Conservation (phyloP, 2,329 filamentous ascomycete species). For the Arthroderma sp. region DNA sequence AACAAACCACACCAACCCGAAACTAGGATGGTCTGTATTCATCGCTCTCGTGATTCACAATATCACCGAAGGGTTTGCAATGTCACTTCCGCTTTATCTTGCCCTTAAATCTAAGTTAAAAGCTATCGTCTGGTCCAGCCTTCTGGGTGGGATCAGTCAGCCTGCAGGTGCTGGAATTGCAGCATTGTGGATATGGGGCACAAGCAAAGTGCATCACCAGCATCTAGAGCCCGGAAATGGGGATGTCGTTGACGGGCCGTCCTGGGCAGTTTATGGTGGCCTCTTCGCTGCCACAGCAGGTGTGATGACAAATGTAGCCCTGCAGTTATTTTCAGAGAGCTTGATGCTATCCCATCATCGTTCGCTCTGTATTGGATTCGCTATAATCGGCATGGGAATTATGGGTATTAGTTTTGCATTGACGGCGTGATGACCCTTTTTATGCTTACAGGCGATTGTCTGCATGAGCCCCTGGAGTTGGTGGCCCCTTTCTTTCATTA, state of each 20-base stretch:
- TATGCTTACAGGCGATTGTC: background rate
- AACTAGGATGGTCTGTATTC: conserved; percentile 81
- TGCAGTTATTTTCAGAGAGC: conserved; percentile 80
- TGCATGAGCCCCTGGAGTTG: too few relatives aligned
- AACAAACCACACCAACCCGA: conserved; percentile 88
- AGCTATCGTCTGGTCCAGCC: conserved; percentile 71
- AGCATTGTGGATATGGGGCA: conserved; percentile 70
- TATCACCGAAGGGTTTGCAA: conserved; percentile 90
- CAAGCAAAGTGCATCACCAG: conserved; percentile 32
- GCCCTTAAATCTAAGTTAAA: conserved; percentile 66
- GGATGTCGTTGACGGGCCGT: conserved; percentile 24
- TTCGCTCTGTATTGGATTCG: conserved; percentile 25
- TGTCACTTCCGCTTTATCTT: conserved; percentile 85
- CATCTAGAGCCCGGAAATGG: conserved; percentile 10
- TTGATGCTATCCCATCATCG: conserved; percentile 53
- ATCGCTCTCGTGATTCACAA: conserved; percentile 96
- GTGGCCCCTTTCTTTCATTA: too few relatives aligned
- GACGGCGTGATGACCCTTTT: conserved; percentile 39
- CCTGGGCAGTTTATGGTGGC: conserved; percentile 40
- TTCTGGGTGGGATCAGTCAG: conserved; percentile 77
- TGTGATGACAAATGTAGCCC: conserved; percentile 86
- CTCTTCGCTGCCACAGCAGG: conserved; percentile 85
- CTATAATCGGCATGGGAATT: conserved; percentile 57
- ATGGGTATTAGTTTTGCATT: conserved; percentile 75
- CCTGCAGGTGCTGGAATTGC: conserved; percentile 75